These are phyloP conservation scores for Logfia minima DNA, from an alignment of 129 eudicot species.

Conservation along the genomic window DNA sequence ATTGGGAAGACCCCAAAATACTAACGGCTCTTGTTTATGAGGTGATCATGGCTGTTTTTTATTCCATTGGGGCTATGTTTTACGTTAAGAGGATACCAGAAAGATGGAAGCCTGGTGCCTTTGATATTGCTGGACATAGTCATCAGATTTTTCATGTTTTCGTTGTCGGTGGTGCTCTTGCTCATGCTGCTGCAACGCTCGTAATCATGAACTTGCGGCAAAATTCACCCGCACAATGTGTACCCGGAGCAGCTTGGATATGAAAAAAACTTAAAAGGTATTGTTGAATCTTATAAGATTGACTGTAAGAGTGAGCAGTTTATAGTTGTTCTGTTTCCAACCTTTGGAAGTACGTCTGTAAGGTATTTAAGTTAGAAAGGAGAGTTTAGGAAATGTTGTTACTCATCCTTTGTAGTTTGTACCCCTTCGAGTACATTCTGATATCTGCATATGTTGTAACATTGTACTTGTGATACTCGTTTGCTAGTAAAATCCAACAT, in stretches of 20 bases:
- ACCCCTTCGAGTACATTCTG: constrained; percentile 3
- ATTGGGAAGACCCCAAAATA: constrained; percentile 51
- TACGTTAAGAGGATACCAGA: constrained; percentile 81
- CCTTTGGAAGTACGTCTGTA: constrained; percentile 23
- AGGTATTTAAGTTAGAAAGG: constrained; percentile 1
- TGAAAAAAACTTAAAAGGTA: constrained; percentile 9
- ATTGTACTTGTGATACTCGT: neutral
- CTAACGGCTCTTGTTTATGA: constrained; percentile 62
- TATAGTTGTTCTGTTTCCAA: constrained; percentile 10
- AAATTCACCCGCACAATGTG: constrained; percentile 40
- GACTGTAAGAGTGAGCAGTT: neutral
- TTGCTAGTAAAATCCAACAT: neutral
- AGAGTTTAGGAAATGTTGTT: constrained; percentile 18
- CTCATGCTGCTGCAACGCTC: constrained; percentile 75
- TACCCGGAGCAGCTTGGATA: constrained; percentile 30
- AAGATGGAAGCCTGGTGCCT: constrained; percentile 84
- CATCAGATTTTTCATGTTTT: constrained; percentile 92
- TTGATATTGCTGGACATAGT: constrained; percentile 91
- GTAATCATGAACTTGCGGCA: constrained; percentile 73
- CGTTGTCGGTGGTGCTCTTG: constrained; percentile 86
- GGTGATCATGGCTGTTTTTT: constrained; percentile 61
- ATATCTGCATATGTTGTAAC: constrained; percentile 4
- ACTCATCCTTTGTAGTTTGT: neutral
- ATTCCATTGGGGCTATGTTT: constrained; percentile 64
- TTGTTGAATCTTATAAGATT: neutral